Base-by-base conservation (phyloP, 345 rosid genomes). In the Adansonia digitata region DNA sequence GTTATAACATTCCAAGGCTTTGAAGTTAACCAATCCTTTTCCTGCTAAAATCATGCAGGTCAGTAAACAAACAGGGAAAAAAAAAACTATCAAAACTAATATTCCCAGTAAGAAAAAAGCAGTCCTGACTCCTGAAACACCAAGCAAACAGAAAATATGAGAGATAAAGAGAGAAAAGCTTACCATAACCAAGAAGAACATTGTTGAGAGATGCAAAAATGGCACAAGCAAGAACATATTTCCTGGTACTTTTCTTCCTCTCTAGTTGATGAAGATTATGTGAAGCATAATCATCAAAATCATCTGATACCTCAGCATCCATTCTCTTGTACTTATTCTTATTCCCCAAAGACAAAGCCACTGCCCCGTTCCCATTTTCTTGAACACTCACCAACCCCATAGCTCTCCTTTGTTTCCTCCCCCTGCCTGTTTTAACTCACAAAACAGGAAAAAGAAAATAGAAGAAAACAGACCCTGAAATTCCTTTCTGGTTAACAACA, bases 101-200 rank as follows among this genome's bases (percentile, higher is more conserved):
- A 29, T 12, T 20, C 15, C 26, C 51, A 37, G 31, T 43, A 37
- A 72, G 66, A 48, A 29, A 63, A 18, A 31, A 46, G 65, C 24
- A 49, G 22, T 20, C 39, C 39, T 15, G 20, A 34, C 13, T 7
- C 3, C 24, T 2, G 39, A 77, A 64, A 14, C 66, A 72, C 55
- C 40, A 56, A 43, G 5, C 55, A 72, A 53, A 15, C 6, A 43
- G 57, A 73, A 39, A 4, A 4, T 3, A 46, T 61, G 62, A 71
- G 22, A 57, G 35, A 76, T 22, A 20, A 35, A 43, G 34, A 27
- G 51, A 13, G 57, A 52, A 34, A 35, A 42, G 45, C 75, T 85
- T 73, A 92, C 98, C 97, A 75, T 94, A 94, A 27, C 95, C 97
- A 68, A 92, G 97, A 82, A 92, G 94, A 82, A 92, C 97, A 74